Conservation (phyloP, 179 eudicot species). For the Beta corolliflora region DNA sequence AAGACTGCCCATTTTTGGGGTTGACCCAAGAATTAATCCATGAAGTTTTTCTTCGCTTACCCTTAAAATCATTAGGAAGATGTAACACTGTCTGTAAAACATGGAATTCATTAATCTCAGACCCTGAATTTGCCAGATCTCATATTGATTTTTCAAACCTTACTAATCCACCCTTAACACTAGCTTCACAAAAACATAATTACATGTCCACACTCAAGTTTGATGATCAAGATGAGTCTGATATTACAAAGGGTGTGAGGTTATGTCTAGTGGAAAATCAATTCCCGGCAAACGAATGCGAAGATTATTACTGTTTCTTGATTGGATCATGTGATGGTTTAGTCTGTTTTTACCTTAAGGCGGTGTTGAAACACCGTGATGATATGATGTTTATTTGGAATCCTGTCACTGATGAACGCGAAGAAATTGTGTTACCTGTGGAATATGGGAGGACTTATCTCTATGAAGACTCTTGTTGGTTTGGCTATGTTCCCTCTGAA, state of each 20-base stretch:
- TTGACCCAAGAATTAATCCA: not conserved
- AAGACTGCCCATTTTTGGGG: not conserved
- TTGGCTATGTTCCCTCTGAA: not conserved
- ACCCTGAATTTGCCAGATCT: not conserved
- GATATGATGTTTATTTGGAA: constrained; percentile 4
- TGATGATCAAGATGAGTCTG: not conserved
- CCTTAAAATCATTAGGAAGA: not conserved
- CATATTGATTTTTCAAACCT: not conserved
- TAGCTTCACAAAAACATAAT: not conserved
- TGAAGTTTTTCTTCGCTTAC: not conserved
- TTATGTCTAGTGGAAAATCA: not conserved
- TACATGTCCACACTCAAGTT: not conserved
- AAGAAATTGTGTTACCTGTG: not conserved
- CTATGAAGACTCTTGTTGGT: not conserved
- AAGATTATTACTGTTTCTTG: not conserved
- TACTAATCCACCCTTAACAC: not conserved
- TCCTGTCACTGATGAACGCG: not conserved
- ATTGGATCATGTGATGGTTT: constrained; percentile 10
- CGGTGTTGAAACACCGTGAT: not conserved
- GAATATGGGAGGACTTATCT: not conserved
- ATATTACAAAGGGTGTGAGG: not conserved
- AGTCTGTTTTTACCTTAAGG: not conserved
- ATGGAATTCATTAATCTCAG: not conserved
- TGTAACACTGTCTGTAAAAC: not conserved
- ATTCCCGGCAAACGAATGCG: not conserved